These are phyloP conservation scores for Ustulina deusta DNA, from an alignment of 2,329 filamentous ascomycete species.

Conservation along the genomic window DNA sequence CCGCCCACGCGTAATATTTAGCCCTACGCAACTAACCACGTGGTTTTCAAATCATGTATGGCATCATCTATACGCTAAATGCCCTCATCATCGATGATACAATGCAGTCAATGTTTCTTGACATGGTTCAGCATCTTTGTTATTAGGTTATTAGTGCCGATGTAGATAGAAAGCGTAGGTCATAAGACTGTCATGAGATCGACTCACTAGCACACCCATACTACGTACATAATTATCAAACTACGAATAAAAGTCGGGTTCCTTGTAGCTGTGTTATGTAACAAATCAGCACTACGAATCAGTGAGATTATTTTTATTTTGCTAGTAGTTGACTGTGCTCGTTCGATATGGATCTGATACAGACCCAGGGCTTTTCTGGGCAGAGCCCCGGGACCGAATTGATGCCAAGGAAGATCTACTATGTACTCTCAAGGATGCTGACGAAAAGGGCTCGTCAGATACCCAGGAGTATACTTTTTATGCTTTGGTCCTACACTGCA, in stretches of 20 bases:
- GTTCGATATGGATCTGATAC: no score
- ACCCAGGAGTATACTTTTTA: background rate
- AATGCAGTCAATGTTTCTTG: background rate
- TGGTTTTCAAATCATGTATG: background rate
- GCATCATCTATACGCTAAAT: background rate
- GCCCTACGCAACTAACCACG: constrained; percentile 10
- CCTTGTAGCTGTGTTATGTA: no score
- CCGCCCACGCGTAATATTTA: background rate
- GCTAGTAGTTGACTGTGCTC: no score
- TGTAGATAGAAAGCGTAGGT: background rate
- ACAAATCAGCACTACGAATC: no score
- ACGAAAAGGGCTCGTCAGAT: constrained; percentile 19
- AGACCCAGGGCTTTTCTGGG: background rate
- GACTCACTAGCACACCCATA: background rate
- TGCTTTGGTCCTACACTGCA: no score
- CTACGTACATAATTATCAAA: background rate
- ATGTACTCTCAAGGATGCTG: constrained; percentile 24
- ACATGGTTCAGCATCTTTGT: background rate
- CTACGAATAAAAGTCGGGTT: background rate
- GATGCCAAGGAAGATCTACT: constrained; percentile 5
- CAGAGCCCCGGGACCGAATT: constrained; percentile 6
- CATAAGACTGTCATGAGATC: constrained; percentile 5
- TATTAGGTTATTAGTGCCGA: background rate
- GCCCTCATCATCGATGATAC: background rate
- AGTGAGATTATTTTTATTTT: no score